Evolutionary conservation across 2,329 filamentous ascomycete species (phyloP), one percentile per base, ranked within the genome.

Genomic region (Alternaria brassicicola): DNA sequence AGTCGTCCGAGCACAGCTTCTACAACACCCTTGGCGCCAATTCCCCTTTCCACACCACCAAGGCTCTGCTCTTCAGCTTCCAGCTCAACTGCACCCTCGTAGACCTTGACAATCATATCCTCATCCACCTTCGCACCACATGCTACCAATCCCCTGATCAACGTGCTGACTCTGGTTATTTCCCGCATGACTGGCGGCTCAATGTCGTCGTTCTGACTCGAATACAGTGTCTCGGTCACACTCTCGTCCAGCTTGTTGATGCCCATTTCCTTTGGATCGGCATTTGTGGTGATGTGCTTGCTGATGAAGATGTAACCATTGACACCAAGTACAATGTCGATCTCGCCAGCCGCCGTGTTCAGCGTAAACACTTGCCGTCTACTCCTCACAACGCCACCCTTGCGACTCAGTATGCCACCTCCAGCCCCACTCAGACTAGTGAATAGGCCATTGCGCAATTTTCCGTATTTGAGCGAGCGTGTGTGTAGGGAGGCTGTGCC

Each of bases 221-320:
- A 95, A 79, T 99, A 99, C 68, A 97, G 92, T 52, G 89, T 91
- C 70, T 88, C 88, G 63, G 88, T 93, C 19, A 95, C 90, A 67
- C 83, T 88, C 79, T 99, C 95, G 76, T 98, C 95, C 76, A 97
- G 85, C 65, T 91, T 86, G 52, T 92, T 96, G 70, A 97, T 91
- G 2, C 84, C 84, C 9, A 81, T 87, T 73, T 82, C 83, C 53
- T 80, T 81, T 13, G 79, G 80, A n/a, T 81, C 79, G 41, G 84
- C 78, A 2, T 70, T 77, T 3, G 84, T 85, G 65, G 91, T 88
- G 7, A 90, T 81, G 69, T 96, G 92, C 80, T 92, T 93, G 78
- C 89, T 89, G 72, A 98, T 93, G 90, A 92, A 99, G 57, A 98
- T 93, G 75, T 96, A 98, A 1, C 95, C 95, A 71, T 99, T 99